Conservation (phyloP, 1,284 basidiomycete genomes). For the Xerocomus nothofagi region DNA sequence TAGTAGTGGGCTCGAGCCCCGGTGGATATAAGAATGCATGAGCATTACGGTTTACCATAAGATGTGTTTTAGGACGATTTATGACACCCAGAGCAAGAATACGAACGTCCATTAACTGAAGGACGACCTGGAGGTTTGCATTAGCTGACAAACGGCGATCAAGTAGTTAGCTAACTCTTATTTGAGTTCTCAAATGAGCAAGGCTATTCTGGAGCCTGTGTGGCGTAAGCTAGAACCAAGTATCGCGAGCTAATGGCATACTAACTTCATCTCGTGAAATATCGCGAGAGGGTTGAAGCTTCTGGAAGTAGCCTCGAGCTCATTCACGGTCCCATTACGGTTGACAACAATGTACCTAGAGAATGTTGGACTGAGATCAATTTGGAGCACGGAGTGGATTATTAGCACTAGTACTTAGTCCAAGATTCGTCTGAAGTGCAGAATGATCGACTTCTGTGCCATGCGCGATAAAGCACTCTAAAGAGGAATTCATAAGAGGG, state of each 20-base stretch:
- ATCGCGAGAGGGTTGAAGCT: conserved; percentile 63
- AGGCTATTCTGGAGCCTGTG: conserved; percentile 62
- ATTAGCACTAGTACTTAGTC: conserved; percentile 58
- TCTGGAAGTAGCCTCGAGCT: conserved; percentile 64
- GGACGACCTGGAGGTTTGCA: conserved; percentile 50
- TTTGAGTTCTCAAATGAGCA: conserved; percentile 58
- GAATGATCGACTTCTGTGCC: conserved; percentile 61
- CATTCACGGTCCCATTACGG: conserved; percentile 70
- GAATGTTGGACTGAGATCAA: conserved; percentile 5
- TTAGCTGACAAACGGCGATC: conserved; percentile 17
- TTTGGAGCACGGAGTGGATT: background rate
- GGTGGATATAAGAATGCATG: conserved; percentile 65
- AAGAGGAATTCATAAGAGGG: conserved; percentile 6
- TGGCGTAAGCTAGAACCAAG: background rate
- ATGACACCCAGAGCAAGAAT: conserved; percentile 69
- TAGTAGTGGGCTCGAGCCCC: conserved; percentile 44
- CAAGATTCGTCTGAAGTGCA: conserved; percentile 80
- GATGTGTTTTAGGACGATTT: conserved; percentile 52
- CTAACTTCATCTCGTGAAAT: conserved; percentile 74
- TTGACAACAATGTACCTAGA: conserved; percentile 70
- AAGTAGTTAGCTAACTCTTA: conserved; percentile 44
- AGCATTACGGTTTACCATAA: conserved; percentile 65
- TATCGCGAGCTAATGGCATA: background rate
- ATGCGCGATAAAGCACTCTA: conserved; percentile 60
- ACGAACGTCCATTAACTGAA: conserved; percentile 71